Conservation (phyloP, 371 early-diverging fungal species). For the Gilbertella persicaria region DNA sequence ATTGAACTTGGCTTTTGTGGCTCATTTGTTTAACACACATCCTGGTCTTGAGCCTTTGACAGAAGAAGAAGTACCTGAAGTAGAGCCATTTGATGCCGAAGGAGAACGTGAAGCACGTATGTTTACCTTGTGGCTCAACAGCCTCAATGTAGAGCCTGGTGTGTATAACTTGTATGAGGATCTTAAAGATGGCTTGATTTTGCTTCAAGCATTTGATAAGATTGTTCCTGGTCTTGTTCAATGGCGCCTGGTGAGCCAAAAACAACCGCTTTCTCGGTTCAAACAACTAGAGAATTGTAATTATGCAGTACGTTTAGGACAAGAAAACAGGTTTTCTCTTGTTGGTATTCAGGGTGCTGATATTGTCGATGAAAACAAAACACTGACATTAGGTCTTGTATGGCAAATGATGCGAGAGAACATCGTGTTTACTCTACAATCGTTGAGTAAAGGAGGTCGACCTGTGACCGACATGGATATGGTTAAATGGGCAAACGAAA, state of each 20-base stretch:
- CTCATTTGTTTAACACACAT: slow-evolving; percentile 92
- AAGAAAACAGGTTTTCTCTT: slow-evolving; percentile 82
- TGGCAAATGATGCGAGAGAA: slow-evolving; percentile 99
- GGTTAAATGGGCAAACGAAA: slow-evolving; percentile 92
- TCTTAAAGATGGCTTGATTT: slow-evolving; percentile 77
- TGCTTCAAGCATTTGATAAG: slow-evolving; percentile 93
- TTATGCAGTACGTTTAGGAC: slow-evolving; percentile 86
- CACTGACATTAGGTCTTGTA: slow-evolving; percentile 82
- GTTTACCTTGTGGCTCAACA: slow-evolving; percentile 95
- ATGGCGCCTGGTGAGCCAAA: slow-evolving; percentile 85
- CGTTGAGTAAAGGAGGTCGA: slow-evolving; percentile 76
- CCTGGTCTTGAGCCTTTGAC: slow-evolving; percentile 90
- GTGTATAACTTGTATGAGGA: slow-evolving; percentile 91
- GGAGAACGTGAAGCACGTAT: slow-evolving; percentile 96
- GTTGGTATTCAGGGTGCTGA: slow-evolving; percentile 96
- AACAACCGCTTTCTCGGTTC: slow-evolving; percentile 78
- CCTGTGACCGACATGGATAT: slow-evolving; percentile 90
- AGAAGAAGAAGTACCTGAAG: slow-evolving; percentile 84
- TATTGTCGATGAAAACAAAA: slow-evolving; percentile 88
- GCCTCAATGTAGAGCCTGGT: slow-evolving; percentile 92
- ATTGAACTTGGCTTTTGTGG: slow-evolving; percentile 95
- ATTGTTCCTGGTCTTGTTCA: slow-evolving; percentile 87
- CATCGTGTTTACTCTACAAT: slow-evolving; percentile 88
- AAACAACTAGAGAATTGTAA: slow-evolving; percentile 97
- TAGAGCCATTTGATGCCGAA: slow-evolving; percentile 87